Evolutionary conservation across 1,284 basidiomycete species (phyloP), one percentile per base, ranked within the genome.

Genomic region (Moniliella sp.): DNA sequence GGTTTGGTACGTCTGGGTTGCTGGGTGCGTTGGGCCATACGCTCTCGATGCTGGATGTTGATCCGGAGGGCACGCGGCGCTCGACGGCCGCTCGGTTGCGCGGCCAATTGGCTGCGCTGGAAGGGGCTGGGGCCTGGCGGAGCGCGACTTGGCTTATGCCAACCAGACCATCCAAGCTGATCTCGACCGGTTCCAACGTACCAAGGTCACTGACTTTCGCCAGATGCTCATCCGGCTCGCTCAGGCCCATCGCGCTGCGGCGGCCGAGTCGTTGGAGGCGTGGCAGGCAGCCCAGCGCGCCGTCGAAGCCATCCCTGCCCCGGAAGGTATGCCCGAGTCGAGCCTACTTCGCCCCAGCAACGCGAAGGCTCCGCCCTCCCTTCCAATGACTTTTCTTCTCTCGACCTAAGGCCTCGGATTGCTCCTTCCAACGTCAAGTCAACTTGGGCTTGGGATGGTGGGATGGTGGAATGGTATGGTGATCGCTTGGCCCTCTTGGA

Each of bases 101-200:
- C n/a, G n/a, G 11, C 5, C 17, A 3, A 18, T 31, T 8, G 10
- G 14, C 14, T 7, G 18, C 38, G 37, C 43, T 59, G 11, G 47
- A 52, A 31, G 56, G 57, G 33, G 56, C 45, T n/a, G 34, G 57
- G 8, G 45, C 13, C 43, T 54, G 21, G 45, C 46, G 2, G 25
- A 37, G 5, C 39, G 45, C 25, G 56, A 99, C 62, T 67, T 99
- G 31, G 86, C 88, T 53, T 94, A 91, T 62, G 80, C 83, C 0
- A 86, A 78, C 46, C 78, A 76, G 25, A 91, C 86, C 11, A 88
- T 99, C 34, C 91, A 99, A 61, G 81, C 82, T 4, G 91, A 97
- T 63, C 67, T 99, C 42, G 91, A 99, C 64, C 72, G 91, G 25
- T 99, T 99, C 65, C 91, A 99, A 61, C 71, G 91, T 13, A 84